Evolutionary conservation across 371 early-diverging fungal genomes (phyloP).

Genomic region (Batrachochytrium dendrobatidis): DNA sequence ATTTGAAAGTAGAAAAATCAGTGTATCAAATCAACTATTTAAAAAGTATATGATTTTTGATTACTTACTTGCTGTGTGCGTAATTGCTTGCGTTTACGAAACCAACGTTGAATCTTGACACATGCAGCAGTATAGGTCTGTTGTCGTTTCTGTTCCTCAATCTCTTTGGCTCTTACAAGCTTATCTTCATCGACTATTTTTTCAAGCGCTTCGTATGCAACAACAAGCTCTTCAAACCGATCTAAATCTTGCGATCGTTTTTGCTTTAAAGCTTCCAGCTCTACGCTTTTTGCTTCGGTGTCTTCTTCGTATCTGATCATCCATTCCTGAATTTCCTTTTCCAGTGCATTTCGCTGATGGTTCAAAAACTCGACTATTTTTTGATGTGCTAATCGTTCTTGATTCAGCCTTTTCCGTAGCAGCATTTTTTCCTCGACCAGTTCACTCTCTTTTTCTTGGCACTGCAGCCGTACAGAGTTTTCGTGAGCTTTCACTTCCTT

Average conservation of each 20-base stretch:
- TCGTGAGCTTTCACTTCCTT: conserved; percentile 50
- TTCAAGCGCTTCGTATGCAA: conserved; percentile 43
- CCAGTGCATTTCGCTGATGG: conserved; percentile 34
- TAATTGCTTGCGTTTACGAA: conserved; percentile 17
- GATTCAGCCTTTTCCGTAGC: conserved; percentile 22
- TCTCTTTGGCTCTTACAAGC: conserved; percentile 24
- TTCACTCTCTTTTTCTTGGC: conserved; percentile 24
- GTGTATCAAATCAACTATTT: not conserved
- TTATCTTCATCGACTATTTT: conserved; percentile 44
- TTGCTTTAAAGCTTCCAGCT: conserved; percentile 42
- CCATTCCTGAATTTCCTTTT: conserved; percentile 48
- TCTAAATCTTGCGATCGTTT: conserved; percentile 37
- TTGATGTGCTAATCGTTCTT: conserved; percentile 39
- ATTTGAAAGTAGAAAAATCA: too few species aligned
- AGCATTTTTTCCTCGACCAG: conserved; percentile 21
- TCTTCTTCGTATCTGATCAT: conserved; percentile 50
- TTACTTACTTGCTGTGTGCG: not conserved
- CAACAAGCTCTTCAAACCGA: conserved; percentile 44
- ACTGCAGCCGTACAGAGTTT: conserved; percentile 29
- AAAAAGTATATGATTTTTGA: not conserved
- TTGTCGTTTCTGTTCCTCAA: conserved; percentile 27
- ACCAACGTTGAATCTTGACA: conserved; percentile 40
- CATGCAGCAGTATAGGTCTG: conserved; percentile 23
- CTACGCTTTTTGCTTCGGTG: conserved; percentile 42
- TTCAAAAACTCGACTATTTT: conserved; percentile 38